These are phyloP conservation scores for Ophiostoma novo-ulmi DNA, from an alignment of 2,329 filamentous ascomycete species.

Conservation along the genomic window DNA sequence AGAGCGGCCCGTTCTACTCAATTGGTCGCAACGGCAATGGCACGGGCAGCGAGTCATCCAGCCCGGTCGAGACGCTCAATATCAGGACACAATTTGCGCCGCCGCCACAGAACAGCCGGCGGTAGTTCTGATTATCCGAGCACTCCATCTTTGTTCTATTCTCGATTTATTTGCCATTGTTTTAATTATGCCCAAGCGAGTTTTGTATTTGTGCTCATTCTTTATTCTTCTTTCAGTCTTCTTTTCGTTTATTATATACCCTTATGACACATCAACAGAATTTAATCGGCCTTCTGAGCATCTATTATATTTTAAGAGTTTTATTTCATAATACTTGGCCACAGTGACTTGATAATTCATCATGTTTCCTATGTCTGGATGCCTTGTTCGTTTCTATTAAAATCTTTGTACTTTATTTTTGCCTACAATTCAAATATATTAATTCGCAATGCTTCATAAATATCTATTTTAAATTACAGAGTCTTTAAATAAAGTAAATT, in stretches of 20 bases:
- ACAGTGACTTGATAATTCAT: too few relatives aligned
- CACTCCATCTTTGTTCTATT: not conserved
- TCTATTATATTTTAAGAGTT: too few relatives aligned
- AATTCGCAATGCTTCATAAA: too few relatives aligned
- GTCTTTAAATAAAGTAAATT: too few relatives aligned
- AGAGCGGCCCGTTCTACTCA: not conserved
- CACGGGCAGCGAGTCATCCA: not conserved
- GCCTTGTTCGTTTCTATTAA: too few relatives aligned
- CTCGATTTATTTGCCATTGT: not conserved
- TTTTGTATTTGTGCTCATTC: not conserved
- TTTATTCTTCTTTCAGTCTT: not conserved
- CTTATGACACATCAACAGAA: too few relatives aligned
- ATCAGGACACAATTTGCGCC: not conserved
- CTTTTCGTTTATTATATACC: too few relatives aligned
- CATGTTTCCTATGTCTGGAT: too few relatives aligned
- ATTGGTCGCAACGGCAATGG: not conserved
- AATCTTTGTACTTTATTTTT: too few relatives aligned
- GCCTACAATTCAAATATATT: not conserved
- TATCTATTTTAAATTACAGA: too few relatives aligned
- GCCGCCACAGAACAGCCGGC: not conserved
- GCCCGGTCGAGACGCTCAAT: constrained; percentile 2
- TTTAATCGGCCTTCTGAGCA: too few relatives aligned
- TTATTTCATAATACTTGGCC: too few relatives aligned
- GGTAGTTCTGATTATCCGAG: not conserved
- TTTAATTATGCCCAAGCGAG: not conserved